These are phyloP conservation scores for Paramecium sonneborni DNA, from an alignment of 73 alveolate species.

Conservation along the genomic window DNA sequence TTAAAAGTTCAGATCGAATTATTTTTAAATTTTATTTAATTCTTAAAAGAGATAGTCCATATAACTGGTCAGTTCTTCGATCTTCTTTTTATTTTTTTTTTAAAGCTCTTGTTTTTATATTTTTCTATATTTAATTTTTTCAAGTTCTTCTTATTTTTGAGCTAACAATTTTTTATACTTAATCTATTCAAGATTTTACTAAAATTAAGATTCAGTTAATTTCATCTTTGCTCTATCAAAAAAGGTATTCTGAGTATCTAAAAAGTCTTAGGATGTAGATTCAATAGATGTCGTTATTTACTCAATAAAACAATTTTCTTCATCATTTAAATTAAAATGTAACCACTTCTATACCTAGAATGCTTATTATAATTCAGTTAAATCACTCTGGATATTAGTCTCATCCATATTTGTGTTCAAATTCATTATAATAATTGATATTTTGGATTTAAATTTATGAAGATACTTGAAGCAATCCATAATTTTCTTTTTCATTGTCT, in stretches of 20 bases:
- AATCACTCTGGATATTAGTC: too few species aligned
- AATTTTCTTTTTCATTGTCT: background rate
- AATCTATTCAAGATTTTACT: background rate
- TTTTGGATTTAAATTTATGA: background rate
- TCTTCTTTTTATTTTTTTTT: too few species aligned
- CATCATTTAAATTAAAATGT: background rate
- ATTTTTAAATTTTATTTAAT: too few species aligned
- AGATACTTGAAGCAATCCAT: background rate
- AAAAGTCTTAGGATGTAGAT: background rate
- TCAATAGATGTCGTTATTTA: background rate
- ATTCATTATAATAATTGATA: background rate
- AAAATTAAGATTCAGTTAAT: background rate
- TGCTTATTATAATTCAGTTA: too few species aligned
- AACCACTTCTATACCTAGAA: background rate
- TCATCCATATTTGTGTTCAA: background rate
- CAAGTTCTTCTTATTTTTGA: background rate
- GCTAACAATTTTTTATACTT: background rate
- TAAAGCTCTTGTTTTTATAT: too few species aligned
- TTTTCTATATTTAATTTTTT: background rate
- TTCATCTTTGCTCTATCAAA: background rate
- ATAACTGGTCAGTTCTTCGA: too few species aligned
- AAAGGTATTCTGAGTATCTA: background rate
- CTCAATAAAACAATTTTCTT: background rate
- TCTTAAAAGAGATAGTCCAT: too few species aligned
- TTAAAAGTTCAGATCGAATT: too few species aligned